Percentiles rank a stretch among this genome's conserved stretches.
Evolutionary conservation across 225 moss, liverwort and hornwort species (phyloP).

Genomic region (Anthoceros angustus): DNA sequence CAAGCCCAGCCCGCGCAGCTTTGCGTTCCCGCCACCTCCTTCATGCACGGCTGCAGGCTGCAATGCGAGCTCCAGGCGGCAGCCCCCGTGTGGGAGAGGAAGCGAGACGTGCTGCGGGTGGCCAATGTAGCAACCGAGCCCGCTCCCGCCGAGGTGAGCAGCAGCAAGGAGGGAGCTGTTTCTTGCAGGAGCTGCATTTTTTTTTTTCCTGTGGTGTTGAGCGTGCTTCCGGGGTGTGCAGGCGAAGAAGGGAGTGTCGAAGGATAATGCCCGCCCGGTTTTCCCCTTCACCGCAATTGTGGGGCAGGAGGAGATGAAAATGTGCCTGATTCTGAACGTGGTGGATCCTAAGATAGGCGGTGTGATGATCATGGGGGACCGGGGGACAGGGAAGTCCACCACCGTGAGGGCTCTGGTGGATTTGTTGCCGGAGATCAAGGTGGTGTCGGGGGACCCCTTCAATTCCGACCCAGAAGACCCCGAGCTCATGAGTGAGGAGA

Average conservation of each 20-base stretch:
- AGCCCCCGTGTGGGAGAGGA: constrained; percentile 9
- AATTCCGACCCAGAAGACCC: constrained; percentile 69
- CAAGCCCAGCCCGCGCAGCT: not conserved
- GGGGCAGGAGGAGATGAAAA: constrained; percentile 83
- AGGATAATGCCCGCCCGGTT: constrained; percentile 49
- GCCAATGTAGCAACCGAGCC: constrained; percentile 22
- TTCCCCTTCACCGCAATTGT: constrained; percentile 88
- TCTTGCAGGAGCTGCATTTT: not conserved
- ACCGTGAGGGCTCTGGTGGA: constrained; percentile 76
- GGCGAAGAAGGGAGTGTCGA: constrained; percentile 10
- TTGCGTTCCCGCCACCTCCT: not conserved
- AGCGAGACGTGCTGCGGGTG: constrained; percentile 9
- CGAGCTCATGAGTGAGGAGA: constrained; percentile 77
- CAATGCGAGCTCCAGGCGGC: constrained; percentile 9
- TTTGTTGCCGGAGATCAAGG: constrained; percentile 53
- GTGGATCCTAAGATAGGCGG: constrained; percentile 86
- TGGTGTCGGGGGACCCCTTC: constrained; percentile 67
- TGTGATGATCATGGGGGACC: constrained; percentile 87
- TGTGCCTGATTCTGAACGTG: constrained; percentile 68
- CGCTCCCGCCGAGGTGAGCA: not conserved
- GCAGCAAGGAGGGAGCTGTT: not conserved
- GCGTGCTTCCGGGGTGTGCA: not conserved
- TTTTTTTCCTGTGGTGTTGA: not conserved
- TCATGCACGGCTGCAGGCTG: constrained; percentile 13
- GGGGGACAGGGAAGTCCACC: constrained; percentile 80